Conservation (phyloP, 1,139 yeast species). For the Lodderomyces jiufengensis region DNA sequence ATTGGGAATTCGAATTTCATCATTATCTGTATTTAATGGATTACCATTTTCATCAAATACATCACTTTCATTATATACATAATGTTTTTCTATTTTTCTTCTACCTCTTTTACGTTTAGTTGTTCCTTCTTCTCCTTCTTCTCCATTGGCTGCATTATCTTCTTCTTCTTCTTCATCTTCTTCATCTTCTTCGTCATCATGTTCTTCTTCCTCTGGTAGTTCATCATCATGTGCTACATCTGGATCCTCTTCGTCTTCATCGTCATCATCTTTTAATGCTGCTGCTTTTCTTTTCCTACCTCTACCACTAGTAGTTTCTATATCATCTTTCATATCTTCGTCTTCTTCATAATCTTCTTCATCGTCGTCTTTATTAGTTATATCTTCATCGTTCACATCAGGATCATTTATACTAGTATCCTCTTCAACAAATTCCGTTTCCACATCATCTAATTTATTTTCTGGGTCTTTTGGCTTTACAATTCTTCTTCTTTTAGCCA, state of each 20-base stretch:
- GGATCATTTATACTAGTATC: constrained; percentile 1
- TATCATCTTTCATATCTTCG: constrained; percentile 3
- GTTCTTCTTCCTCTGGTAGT: constrained; percentile 14
- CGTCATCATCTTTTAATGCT: constrained; percentile 4
- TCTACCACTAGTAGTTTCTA: background rate
- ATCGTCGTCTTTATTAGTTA: constrained; percentile 1
- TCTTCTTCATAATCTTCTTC: constrained; percentile 3
- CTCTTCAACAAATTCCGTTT: background rate
- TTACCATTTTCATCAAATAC: constrained; percentile 49
- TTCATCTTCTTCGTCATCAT: constrained; percentile 18
- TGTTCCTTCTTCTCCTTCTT: constrained; percentile 23
- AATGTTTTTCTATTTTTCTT: constrained; percentile 35
- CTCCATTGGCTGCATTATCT: constrained; percentile 21
- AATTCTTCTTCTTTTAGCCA: constrained; percentile 2
- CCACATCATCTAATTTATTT: constrained; percentile 1
- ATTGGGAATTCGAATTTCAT: constrained; percentile 72
- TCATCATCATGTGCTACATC: constrained; percentile 18
- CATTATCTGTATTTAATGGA: constrained; percentile 57
- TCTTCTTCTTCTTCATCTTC: constrained; percentile 19
- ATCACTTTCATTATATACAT: constrained; percentile 33
- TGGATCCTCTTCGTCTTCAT: constrained; percentile 15
- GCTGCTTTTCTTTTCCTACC: constrained; percentile 1
- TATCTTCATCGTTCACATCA: constrained; percentile 2
- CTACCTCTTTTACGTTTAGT: constrained; percentile 41
- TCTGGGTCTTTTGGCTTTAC: background rate